Base-by-base conservation (phyloP, 73 alveolate genomes). In the Paramecium sonneborni region DNA sequence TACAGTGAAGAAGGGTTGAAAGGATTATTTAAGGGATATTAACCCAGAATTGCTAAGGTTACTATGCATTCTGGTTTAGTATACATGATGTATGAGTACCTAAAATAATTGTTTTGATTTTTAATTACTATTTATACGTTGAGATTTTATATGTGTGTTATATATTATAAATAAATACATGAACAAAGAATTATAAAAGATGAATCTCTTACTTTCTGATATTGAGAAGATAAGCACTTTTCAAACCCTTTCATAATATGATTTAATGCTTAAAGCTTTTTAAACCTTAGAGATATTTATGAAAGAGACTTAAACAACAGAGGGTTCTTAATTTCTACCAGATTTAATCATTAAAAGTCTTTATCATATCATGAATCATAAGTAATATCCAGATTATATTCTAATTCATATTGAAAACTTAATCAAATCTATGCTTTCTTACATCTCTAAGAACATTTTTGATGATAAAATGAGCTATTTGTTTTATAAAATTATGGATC, bases 11-110 rank as follows among this genome's bases (percentile, higher is more conserved):
- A 79, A 24, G 90, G 90, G 0, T 23, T 79, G 5, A 23, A 43
- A 39, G 90, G 90, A 26, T 46, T 79, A 5, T 38, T 79, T 24
- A 38, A 24, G 28, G 90, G 90, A 20, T 79, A 43, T 23, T 28
- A 79, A 24, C 90, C 90, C 5, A 38, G 90, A 43, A 79, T 79
- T 7, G 76, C 74, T 1, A 79, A 79, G 24, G 90, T 79, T 21
- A 79, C 90, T n/a, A 46, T 79, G 76, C 90, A 79, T 79, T 30
- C 62, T 18, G 90, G 90, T 38, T 79, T 79, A 39, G 90, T 79
- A 15, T 79, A 79, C 32, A 79, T 79, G 90, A 79, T 79, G 90
- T 79, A 79, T 44, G 90, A 79, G 35, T 79, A 79, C 48, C 55
- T 79, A 12, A 79, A 79, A 44, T 26, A 62, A 62, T 62, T 24